A percentile compares a stretch with the other conserved stretches of the same genome.
Evolutionary conservation across 345 rosid species (phyloP).

Genomic region (Sapria himalayana): DNA sequence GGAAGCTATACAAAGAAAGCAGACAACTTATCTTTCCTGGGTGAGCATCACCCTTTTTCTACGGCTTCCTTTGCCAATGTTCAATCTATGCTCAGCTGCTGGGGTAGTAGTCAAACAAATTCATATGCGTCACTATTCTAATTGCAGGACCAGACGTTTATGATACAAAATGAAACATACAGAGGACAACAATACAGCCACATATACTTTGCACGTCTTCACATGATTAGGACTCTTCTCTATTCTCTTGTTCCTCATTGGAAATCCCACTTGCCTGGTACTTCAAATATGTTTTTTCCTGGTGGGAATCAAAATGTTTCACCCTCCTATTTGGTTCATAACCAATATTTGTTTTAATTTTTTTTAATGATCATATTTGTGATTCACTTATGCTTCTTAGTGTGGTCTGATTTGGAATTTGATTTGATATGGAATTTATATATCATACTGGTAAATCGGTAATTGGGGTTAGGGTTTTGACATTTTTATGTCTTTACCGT

Average conservation of each 20-base stretch:
- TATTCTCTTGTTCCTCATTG: slow-evolving; percentile 54
- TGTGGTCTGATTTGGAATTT: too few relatives aligned
- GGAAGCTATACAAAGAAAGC: slow-evolving; percentile 28
- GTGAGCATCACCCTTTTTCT: slow-evolving; percentile 12
- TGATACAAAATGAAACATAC: slow-evolving; percentile 52
- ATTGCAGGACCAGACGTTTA: slow-evolving; percentile 53
- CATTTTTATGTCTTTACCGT: too few relatives aligned
- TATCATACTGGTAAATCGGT: too few relatives aligned
- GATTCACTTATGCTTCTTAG: too few relatives aligned
- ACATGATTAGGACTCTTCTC: slow-evolving; percentile 53
- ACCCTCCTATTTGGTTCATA: too few relatives aligned
- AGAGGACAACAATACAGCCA: slow-evolving; percentile 90
- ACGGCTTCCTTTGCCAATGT: background rate
- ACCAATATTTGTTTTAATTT: too few relatives aligned
- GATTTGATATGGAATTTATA: too few relatives aligned
- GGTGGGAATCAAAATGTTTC: too few relatives aligned
- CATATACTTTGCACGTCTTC: slow-evolving; percentile 74
- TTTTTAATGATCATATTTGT: too few relatives aligned
- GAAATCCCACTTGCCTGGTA: slow-evolving; percentile 67
- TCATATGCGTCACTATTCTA: slow-evolving; percentile 1
- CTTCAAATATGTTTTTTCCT: too few relatives aligned
- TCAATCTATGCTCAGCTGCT: background rate
- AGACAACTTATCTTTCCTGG: slow-evolving; percentile 23
- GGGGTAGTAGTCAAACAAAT: background rate
- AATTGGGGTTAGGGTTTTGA: too few relatives aligned